These are phyloP conservation scores for Sporothrix brasiliensis DNA, from an alignment of 2,329 filamentous ascomycete species.

Conservation along the genomic window DNA sequence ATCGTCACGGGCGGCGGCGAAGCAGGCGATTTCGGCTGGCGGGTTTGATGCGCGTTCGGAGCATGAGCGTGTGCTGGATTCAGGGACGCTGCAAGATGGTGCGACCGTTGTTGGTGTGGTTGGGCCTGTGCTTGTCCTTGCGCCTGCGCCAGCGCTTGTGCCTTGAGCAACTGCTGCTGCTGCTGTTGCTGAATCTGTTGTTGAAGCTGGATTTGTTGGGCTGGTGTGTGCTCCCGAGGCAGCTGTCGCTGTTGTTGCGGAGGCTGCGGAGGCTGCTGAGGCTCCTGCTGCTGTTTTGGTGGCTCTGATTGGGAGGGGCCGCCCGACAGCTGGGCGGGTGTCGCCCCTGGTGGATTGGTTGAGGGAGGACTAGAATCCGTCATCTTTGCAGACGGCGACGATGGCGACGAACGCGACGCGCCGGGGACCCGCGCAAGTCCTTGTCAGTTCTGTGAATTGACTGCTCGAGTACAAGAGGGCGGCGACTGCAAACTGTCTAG, in stretches of 20 bases:
- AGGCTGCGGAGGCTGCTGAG: constrained; percentile 4
- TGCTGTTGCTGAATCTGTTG: background rate
- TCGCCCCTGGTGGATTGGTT: background rate
- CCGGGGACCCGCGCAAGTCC: background rate
- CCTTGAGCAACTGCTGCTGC: background rate
- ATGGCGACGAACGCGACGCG: background rate
- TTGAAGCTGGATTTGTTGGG: background rate
- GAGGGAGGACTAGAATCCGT: background rate
- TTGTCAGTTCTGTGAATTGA: background rate
- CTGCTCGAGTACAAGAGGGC: background rate
- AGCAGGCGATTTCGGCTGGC: constrained; percentile 24
- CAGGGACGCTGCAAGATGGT: constrained; percentile 10
- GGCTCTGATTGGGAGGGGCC: constrained; percentile 1
- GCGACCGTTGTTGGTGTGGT: constrained; percentile 20
- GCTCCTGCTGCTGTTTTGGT: background rate
- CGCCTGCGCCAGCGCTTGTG: background rate
- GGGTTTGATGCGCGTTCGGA: constrained; percentile 28
- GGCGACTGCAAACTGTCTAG: no score
- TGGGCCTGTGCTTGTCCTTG: constrained; percentile 31
- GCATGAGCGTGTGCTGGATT: constrained; percentile 28
- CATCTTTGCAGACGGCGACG: background rate
- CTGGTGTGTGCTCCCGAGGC: no score
- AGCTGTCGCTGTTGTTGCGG: background rate
- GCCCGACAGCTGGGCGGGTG: background rate
- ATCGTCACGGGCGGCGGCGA: constrained; percentile 41